Evolutionary conservation across 352 stramenopile species (phyloP).

Genomic region (Globisporangium orthogonon): DNA sequence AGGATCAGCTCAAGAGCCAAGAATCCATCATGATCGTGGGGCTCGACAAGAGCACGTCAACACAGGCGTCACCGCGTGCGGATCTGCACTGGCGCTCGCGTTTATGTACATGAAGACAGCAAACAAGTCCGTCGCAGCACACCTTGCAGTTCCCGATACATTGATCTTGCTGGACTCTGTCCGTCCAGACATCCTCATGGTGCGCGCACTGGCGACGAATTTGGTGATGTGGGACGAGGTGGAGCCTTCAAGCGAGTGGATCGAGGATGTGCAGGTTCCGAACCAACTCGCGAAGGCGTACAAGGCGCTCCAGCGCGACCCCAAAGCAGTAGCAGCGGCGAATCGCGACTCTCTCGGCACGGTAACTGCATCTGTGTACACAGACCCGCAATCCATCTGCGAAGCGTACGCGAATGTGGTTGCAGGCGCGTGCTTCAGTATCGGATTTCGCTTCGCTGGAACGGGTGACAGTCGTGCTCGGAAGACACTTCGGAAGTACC

Average conservation of each 20-base stretch:
- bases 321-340: background rate
- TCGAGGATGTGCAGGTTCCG: conserved; percentile 71
- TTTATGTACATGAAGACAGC: conserved; percentile 96
- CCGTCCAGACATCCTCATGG: conserved; percentile 93
- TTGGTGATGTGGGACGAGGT: conserved; percentile 95
- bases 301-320: conserved; percentile 15
- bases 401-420: conserved; percentile 94
- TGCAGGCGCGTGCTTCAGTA: conserved; percentile 91
- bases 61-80: conserved; percentile 92
- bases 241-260: conserved; percentile 86
- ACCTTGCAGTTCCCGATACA: conserved; percentile 91
- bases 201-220: conserved; percentile 91
- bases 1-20: conserved; percentile 61
- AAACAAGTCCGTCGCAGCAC: conserved; percentile 78
- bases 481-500: conserved; percentile 49
- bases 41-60: conserved; percentile 88
- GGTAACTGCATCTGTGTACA: conserved; percentile 18
- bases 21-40: conserved; percentile 19
- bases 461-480: conserved; percentile 58
- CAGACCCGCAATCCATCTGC: conserved; percentile 88
- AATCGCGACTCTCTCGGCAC: background rate
- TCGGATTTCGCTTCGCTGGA: conserved; percentile 93
- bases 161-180: conserved; percentile 95
- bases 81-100: conserved; percentile 89
- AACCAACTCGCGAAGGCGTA: conserved; percentile 48